Evolutionary conservation across 164 flowering plant genomes (phyloP).

Genomic region (Euptelea pleiosperma): DNA sequence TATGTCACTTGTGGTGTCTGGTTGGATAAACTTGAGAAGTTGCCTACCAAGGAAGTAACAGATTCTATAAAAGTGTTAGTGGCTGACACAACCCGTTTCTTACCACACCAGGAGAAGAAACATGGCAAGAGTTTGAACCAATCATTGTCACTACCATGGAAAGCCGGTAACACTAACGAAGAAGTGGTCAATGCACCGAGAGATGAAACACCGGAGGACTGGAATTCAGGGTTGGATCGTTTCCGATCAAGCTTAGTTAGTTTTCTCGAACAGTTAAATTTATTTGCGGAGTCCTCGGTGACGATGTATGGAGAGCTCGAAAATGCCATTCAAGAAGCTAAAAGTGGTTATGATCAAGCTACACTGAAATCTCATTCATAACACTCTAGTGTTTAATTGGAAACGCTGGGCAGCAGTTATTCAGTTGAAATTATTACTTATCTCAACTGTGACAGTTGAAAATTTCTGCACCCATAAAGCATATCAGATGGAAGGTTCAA

Average conservation of each 20-base stretch:
- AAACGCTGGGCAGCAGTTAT: background rate
- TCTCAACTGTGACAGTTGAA: background rate
- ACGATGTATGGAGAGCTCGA: conserved; percentile 54
- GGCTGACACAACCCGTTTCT: conserved; percentile 41
- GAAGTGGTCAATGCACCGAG: conserved; percentile 16
- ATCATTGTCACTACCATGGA: conserved; percentile 21
- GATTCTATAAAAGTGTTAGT: conserved; percentile 58
- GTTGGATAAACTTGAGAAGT: conserved; percentile 45
- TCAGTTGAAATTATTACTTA: no score
- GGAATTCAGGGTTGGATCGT: conserved; percentile 46
- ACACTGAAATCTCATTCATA: conserved; percentile 10
- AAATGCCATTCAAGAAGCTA: conserved; percentile 40
- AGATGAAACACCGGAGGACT: conserved; percentile 45
- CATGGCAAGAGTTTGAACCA: conserved; percentile 35
- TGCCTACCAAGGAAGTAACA: conserved; percentile 50
- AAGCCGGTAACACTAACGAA: conserved; percentile 22
- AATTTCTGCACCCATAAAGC: conserved; percentile 4
- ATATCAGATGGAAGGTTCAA: conserved; percentile 5
- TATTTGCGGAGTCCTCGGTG: conserved; percentile 56
- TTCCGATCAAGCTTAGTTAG: conserved; percentile 48
- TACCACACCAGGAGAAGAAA: conserved; percentile 72
- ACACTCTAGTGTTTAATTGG: background rate
- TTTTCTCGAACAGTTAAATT: conserved; percentile 52
- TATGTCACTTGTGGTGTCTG: conserved; percentile 66
- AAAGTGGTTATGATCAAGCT: conserved; percentile 23